These are phyloP conservation scores for Pichia sp. DNA, from an alignment of 1,139 yeast genomes.

Conservation along the genomic window DNA sequence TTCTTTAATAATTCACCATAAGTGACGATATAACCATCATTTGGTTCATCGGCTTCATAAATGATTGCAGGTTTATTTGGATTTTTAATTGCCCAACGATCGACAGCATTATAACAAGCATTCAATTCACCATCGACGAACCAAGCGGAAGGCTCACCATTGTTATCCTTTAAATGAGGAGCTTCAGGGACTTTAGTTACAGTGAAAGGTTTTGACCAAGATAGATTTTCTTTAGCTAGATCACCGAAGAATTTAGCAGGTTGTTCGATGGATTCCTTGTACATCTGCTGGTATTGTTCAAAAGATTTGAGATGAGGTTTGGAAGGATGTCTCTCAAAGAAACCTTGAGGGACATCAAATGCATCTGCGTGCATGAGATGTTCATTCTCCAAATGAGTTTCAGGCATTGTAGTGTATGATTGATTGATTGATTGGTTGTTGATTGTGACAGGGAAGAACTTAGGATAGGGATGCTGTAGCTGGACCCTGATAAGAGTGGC, in stretches of 20 bases:
- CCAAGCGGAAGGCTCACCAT: conserved; percentile 72
- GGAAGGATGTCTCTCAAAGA: conserved; percentile 42
- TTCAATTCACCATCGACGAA: conserved; percentile 70
- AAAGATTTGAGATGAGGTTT: conserved; percentile 44
- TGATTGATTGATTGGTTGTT: neutral
- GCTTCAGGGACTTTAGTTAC: conserved; percentile 48
- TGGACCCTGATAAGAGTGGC: neutral
- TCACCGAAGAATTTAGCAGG: conserved; percentile 62
- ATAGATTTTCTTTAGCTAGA: conserved; percentile 47
- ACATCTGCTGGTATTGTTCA: conserved; percentile 51
- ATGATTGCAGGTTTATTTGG: conserved; percentile 72
- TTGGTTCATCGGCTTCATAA: conserved; percentile 74
- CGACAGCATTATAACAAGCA: conserved; percentile 73
- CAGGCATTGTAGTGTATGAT: conserved; percentile 14
- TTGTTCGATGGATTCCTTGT: conserved; percentile 59
- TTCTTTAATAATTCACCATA: conserved; percentile 66
- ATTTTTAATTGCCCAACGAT: conserved; percentile 65
- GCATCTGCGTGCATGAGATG: conserved; percentile 28
- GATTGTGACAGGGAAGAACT: neutral
- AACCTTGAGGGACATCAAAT: conserved; percentile 50
- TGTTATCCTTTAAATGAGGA: conserved; percentile 42
- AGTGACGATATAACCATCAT: conserved; percentile 54
- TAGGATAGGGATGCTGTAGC: neutral
- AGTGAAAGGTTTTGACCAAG: conserved; percentile 61
- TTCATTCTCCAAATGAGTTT: conserved; percentile 27